Percentiles rank a stretch among this genome's conserved stretches.
Conservation (phyloP, 2,329 filamentous ascomycete genomes). For the Fusarium coffeatum region DNA sequence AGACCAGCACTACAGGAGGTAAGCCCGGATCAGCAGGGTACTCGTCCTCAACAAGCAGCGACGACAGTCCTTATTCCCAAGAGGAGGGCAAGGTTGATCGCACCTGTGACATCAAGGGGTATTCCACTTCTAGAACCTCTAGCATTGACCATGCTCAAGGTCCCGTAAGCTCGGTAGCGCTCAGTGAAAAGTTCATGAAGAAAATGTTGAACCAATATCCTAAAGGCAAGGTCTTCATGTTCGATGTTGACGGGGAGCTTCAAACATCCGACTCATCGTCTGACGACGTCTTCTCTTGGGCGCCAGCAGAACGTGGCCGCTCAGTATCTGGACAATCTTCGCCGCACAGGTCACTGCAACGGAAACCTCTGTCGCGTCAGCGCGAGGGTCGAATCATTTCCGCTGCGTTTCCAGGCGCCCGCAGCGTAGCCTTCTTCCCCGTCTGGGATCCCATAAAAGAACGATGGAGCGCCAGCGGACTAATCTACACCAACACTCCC, state of each 20-base stretch:
- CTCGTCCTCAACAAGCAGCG: background rate
- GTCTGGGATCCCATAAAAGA: background rate
- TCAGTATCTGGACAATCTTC: background rate
- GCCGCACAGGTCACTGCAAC: background rate
- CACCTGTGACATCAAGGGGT: background rate
- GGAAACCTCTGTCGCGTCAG: background rate
- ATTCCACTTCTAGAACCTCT: background rate
- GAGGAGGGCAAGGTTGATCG: background rate
- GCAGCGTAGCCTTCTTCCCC: constrained; percentile 4
- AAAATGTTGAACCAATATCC: background rate
- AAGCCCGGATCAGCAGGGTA: background rate
- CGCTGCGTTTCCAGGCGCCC: background rate
- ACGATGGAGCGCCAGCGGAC: background rate
- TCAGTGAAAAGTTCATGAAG: background rate
- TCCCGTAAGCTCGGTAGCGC: background rate
- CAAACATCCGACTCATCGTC: background rate
- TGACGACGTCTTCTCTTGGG: background rate
- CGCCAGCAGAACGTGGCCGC: background rate
- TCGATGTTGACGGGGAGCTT: background rate
- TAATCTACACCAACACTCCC: background rate
- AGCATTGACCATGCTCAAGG: background rate
- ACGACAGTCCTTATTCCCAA: background rate
- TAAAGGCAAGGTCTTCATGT: background rate
- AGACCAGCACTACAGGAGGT: background rate
- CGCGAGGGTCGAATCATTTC: background rate